Conservation (phyloP, 352 stramenopile genomes). For the Globisporangium cederbergense region DNA sequence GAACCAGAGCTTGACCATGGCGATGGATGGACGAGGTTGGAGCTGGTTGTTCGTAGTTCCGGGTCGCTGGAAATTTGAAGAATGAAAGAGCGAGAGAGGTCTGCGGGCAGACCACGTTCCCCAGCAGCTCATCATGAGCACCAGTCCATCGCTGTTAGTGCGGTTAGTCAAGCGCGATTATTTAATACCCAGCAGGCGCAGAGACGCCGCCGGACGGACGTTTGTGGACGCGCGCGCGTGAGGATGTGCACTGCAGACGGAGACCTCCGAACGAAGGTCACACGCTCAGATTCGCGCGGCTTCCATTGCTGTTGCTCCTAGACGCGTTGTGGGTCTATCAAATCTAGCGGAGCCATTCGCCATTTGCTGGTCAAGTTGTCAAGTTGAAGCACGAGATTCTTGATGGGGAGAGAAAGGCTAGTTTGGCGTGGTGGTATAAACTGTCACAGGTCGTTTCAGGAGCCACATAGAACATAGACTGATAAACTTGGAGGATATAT, state of each 20-base stretch:
- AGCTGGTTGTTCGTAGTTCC: slow-evolving; percentile 2
- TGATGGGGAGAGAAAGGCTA: neutral
- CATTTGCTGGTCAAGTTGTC: neutral
- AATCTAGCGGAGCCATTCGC: neutral
- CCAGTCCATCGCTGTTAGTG: neutral
- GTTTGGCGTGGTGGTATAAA: neutral
- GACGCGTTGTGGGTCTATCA: neutral
- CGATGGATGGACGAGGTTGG: neutral
- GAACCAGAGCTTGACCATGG: slow-evolving; percentile 36
- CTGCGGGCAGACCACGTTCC: neutral
- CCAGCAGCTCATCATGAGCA: too few species aligned
- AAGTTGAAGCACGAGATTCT: neutral
- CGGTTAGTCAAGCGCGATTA: neutral
- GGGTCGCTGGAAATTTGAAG: slow-evolving; percentile 8
- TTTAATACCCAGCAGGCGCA: neutral
- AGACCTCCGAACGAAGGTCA: neutral
- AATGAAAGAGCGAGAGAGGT: slow-evolving; percentile 7
- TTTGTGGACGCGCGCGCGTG: neutral
- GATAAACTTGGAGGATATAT: too few species aligned
- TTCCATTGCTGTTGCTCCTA: neutral
- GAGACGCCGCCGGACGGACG: too few species aligned
- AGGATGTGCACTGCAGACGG: neutral
- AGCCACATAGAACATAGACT: too few species aligned
- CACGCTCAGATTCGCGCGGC: neutral
- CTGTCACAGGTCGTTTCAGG: neutral